A percentile compares a stretch with the other conserved stretches of the same genome.
Evolutionary conservation across 1,139 yeast genomes (phyloP).

Genomic region (Saccharomycopsis hybrid): DNA sequence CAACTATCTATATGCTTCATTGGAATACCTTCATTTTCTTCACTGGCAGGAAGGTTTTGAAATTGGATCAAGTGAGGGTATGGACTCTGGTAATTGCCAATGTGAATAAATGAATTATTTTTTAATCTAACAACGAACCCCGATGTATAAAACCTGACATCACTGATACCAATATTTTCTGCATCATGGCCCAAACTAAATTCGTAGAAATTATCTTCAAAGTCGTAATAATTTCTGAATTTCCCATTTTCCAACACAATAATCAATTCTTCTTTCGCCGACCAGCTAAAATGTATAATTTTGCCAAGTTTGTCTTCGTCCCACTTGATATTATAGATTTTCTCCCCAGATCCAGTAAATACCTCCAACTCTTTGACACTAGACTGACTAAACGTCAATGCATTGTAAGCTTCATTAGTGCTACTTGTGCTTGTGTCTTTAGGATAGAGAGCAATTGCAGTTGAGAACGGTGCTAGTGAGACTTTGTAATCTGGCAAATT

Average conservation of each 20-base stretch:
- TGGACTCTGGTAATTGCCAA: slow-evolving; percentile 30
- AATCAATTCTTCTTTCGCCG: slow-evolving; percentile 48
- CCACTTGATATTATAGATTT: slow-evolving; percentile 25
- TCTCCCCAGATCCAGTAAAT: slow-evolving; percentile 23
- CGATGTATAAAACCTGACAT: slow-evolving; percentile 30
- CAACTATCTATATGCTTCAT: slow-evolving; percentile 25
- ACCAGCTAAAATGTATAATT: slow-evolving; percentile 53
- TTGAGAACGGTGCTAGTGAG: slow-evolving; percentile 23
- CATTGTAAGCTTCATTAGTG: not conserved
- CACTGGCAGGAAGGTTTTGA: slow-evolving; percentile 7
- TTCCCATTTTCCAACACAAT: slow-evolving; percentile 53
- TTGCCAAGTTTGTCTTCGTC: slow-evolving; percentile 41
- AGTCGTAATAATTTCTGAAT: slow-evolving; percentile 60
- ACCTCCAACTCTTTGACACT: slow-evolving; percentile 6
- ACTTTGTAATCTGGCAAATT: slow-evolving; percentile 19
- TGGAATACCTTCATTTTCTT: slow-evolving; percentile 12
- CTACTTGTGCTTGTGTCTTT: not conserved
- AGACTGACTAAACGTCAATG: not conserved
- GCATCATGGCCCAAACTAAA: slow-evolving; percentile 32
- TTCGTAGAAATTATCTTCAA: slow-evolving; percentile 60
- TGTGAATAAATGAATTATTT: slow-evolving; percentile 31
- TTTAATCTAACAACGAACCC: slow-evolving; percentile 35
- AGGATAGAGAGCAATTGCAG: slow-evolving; percentile 24
- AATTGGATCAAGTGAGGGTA: slow-evolving; percentile 25
- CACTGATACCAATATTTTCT: slow-evolving; percentile 33